These are phyloP conservation scores for Pelargonium fulgidum DNA, from an alignment of 441 rosid genomes.

Conservation along the genomic window DNA sequence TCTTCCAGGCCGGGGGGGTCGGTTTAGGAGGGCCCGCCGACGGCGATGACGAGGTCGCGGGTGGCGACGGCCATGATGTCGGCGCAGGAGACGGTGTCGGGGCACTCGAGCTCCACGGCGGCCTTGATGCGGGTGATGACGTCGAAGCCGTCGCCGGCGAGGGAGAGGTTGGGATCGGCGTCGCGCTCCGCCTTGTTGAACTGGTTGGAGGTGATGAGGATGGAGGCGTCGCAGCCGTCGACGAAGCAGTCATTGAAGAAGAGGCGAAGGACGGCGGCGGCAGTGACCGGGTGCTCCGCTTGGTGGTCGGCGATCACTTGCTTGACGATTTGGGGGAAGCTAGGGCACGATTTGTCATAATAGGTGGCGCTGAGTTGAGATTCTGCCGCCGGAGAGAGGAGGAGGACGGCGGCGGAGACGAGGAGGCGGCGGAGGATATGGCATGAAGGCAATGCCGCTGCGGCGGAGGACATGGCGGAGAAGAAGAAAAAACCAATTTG, in stretches of 20 bases:
- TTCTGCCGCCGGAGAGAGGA: too few relatives aligned
- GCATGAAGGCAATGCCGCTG: too few relatives aligned
- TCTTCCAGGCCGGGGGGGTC: slow-evolving; percentile 60
- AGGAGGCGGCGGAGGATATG: too few relatives aligned
- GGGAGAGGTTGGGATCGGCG: slow-evolving; percentile 62
- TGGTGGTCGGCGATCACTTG: slow-evolving; percentile 48
- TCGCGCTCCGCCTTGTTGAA: slow-evolving; percentile 60
- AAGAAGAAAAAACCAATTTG: too few relatives aligned
- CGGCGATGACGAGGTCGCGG: slow-evolving; percentile 51
- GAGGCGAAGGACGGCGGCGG: slow-evolving; percentile 56
- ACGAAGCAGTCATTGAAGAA: slow-evolving; percentile 57
- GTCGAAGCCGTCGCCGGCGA: slow-evolving; percentile 72
- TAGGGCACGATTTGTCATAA: slow-evolving; percentile 52
- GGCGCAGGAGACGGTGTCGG: slow-evolving; percentile 58
- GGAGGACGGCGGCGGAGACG: too few relatives aligned
- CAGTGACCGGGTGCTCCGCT: slow-evolving; percentile 66
- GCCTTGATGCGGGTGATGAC: slow-evolving; percentile 57
- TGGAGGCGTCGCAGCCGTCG: slow-evolving; percentile 55
- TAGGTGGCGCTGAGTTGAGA: slow-evolving; percentile 3
- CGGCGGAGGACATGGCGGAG: too few relatives aligned
- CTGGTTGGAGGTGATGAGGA: slow-evolving; percentile 45
- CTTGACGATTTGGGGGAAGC: slow-evolving; percentile 39
- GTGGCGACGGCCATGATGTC: slow-evolving; percentile 57
- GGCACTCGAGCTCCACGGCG: slow-evolving; percentile 63
- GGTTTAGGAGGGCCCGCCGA: slow-evolving; percentile 58